Base-by-base conservation (phyloP, 139 green algal genomes). In the Edaphochlamys debaryana region DNA sequence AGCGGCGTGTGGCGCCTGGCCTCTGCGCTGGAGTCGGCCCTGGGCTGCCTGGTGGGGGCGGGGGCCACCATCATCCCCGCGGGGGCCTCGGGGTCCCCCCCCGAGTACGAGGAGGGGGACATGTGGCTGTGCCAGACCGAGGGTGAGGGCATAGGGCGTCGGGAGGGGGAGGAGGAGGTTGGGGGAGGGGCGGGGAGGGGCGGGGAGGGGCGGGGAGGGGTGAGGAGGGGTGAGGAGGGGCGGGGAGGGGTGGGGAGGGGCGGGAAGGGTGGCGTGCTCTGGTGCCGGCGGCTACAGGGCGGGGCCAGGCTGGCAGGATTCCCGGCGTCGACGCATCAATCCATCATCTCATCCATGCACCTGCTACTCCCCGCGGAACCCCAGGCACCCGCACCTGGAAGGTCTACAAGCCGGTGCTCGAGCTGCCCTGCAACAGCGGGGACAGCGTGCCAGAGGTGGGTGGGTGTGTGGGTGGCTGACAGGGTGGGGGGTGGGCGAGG, bases 21-120 rank as follows among this genome's bases (percentile, higher is more conserved):
- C 60, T 83, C 91, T 36, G 87, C 88, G 0, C 69, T 98, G 77
- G 94, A 97, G 87, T 48, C 72, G 4, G 80, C 94, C 84, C 77
- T 96, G 62, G 92, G 90, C 22, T 96, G 91, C 84, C 82, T 95
- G 63, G 93, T 97, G 45, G 95, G 95, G n/a, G 93, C 82, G 87
- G 96, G 96, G 83, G 92, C 93, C 2, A 95, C 94, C 87, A 66
- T 95, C 37, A 96, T 91, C 0, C 93, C 94, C 1, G 11, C 48
- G 6, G 34, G 70, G 4, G 52, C 41, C 0, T 54, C 79, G 85
- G 93, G 93, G 20, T 90, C 98, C 66, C 94, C 95, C 19, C 93
- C 95, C 0, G 93, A 98, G 82, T 87, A 95, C 76, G 95, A 98
- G 64, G 95, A 97, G 70, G 95, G 97, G 52, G 93, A 96, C 85